Evolutionary conservation across 768 basidiomycete species (phyloP).

Genomic region (Leccinum imitatum): DNA sequence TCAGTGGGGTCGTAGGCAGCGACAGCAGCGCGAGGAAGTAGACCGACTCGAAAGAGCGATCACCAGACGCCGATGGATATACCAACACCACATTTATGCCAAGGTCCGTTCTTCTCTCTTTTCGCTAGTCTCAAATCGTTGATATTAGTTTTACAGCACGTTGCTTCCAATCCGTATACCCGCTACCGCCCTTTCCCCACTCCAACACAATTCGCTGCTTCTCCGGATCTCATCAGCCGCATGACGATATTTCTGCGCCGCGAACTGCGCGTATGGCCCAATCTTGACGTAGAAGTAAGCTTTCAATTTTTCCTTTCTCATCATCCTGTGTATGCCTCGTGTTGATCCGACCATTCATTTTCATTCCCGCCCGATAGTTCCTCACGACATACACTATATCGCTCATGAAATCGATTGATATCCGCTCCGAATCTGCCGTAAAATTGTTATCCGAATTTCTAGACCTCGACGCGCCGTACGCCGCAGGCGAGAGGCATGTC

Average conservation of each 20-base stretch:
- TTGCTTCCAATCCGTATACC: constrained; percentile 84
- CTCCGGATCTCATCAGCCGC: constrained; percentile 69
- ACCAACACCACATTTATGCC: constrained; percentile 75
- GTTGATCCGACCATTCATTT: constrained; percentile 13
- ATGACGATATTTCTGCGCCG: constrained; percentile 81
- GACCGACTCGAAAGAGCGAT: constrained; percentile 79
- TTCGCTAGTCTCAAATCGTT: neutral
- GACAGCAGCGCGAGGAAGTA: constrained; percentile 51
- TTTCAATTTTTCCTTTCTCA: neutral
- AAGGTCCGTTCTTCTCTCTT: constrained; percentile 55
- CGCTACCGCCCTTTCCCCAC: constrained; percentile 90
- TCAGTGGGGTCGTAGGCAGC: constrained; percentile 55
- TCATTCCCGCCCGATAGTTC: constrained; percentile 52
- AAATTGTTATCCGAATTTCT: constrained; percentile 85
- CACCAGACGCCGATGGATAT: constrained; percentile 73
- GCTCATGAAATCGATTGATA: constrained; percentile 89
- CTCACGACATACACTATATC: constrained; percentile 86
- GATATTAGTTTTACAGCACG: constrained; percentile 56
- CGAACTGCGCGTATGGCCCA: constrained; percentile 85
- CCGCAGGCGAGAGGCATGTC: constrained; percentile 52
- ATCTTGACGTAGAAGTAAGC: constrained; percentile 85
- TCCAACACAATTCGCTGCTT: constrained; percentile 77
- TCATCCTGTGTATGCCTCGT: constrained; percentile 1
- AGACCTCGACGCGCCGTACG: constrained; percentile 67
- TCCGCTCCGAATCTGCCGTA: constrained; percentile 86